Percentiles rank a stretch among this genome's conserved stretches.
phyloP scores from a whole-genome alignment of 2,329 filamentous ascomycete species.

The Hypoxylon sp. region DNA sequence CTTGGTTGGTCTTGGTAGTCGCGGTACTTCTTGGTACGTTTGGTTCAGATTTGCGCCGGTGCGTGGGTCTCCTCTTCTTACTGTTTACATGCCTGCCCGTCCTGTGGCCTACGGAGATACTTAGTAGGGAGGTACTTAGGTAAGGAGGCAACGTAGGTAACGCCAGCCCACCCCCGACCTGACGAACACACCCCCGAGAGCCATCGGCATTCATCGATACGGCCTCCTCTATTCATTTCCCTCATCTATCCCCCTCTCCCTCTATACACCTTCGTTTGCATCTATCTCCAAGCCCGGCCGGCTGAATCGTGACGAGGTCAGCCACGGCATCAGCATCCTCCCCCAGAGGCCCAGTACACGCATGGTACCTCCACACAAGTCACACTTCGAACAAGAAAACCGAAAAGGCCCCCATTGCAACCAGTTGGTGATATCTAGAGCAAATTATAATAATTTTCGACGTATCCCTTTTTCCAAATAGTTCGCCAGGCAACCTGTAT shows the following conservation, averaged over 20 bases:
- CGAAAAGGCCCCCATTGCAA: conserved; percentile 1
- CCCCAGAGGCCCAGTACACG: conserved; percentile 1
- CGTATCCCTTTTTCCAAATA: conserved; percentile 32
- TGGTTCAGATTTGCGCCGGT: conserved; percentile 37
- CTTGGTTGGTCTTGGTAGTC: conserved; percentile 14
- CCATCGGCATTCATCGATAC: conserved; percentile 23
- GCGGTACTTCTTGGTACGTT: conserved; percentile 25
- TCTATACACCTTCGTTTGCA: conserved; percentile 34
- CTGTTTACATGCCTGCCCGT: conserved; percentile 41
- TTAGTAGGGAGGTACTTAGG: conserved; percentile 33
- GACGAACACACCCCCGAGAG: conserved; percentile 23
- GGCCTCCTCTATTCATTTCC: conserved; percentile 22
- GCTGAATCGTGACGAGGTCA: conserved; percentile 18
- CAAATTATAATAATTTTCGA: conserved; percentile 31
- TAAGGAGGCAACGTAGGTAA: conserved; percentile 44
- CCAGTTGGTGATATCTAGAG: conserved; percentile 16
- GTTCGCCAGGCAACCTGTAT: conserved; percentile 34
- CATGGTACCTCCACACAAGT: conserved; percentile 24
- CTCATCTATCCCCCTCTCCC: conserved; percentile 8
- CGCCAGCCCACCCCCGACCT: conserved; percentile 42
- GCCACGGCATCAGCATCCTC: conserved; percentile 18
- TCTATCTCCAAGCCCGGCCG: conserved; percentile 27
- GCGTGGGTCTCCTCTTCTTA: conserved; percentile 41
- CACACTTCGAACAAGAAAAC: conserved; percentile 19
- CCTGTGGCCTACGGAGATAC: conserved; percentile 26